Evolutionary conservation across 2,329 filamentous ascomycete species (phyloP), one percentile per base, ranked within the genome.

Genomic region (Lecanosticta acicola): DNA sequence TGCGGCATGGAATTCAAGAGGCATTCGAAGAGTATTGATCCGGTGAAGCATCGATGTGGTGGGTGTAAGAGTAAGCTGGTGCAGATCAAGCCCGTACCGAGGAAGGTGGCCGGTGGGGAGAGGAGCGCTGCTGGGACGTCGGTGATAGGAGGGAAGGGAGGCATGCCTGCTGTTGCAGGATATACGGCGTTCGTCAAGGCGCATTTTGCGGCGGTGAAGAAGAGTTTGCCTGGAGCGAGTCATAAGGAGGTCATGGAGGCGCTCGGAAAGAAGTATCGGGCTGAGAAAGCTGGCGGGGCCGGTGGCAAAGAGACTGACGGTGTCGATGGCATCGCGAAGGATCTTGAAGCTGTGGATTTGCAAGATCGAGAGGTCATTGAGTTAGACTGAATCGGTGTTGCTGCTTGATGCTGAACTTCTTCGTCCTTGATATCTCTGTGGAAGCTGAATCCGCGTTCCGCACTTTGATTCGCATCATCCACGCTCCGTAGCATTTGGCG

Each of bases 1-100:
- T 97, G 93, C 62, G 76, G 72, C 0, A 69, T 77, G 24, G 83
- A 86, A 63, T 94, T 85, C 65, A 86, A 89, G 61, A 75, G 91
- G 3, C 91, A 97, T 66, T 89, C 84, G 13, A 87, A 84, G 68
- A 93, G 86, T 62, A 86, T 97, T 55, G 81, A 96, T 64, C 76
- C 84, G 0, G 62, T 63, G 21, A 77, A 79, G 39, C 83, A 89
- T 57, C 77, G 79, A 1, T 97, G 91, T 64, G 88, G 88, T 1
- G 70, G 65, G n/a, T 97, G 91, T 65, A 84, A 81, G 60, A 65
- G 67, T 0, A 60, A 66, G 41, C 67, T 98, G 53, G 71, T 80
- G 57, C 93, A 97, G 74, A 83, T 83, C 7, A 89, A 87, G 64
- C 91, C 91, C 0, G 77, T 77, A 32, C 89, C 89, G 0, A 73